A percentile compares a stretch with the other conserved stretches of the same genome.
Conservation (phyloP, 768 basidiomycete species). For the Pleurotus tuber-regium region DNA sequence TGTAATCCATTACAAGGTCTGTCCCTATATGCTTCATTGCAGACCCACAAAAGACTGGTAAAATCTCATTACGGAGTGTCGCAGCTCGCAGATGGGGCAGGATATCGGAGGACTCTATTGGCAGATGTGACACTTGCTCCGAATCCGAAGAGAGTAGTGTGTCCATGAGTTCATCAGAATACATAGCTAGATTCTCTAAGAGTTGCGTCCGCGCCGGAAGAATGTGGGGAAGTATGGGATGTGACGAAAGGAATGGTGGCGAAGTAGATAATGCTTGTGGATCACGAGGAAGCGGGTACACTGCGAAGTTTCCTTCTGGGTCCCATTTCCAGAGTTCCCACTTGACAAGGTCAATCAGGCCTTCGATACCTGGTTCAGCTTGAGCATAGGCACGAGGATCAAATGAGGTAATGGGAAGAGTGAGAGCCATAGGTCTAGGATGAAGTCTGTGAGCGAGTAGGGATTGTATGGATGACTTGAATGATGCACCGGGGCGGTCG, state of each 20-base stretch:
- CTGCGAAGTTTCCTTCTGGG: conserved; percentile 40
- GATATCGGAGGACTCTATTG: conserved; percentile 49
- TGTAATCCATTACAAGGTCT: conserved; percentile 76
- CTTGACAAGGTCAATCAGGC: conserved; percentile 77
- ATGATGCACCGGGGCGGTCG: conserved; percentile 83
- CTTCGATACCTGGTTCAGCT: conserved; percentile 83
- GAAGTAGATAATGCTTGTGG: conserved; percentile 39
- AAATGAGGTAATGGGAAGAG: conserved; percentile 80
- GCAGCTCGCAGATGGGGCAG: conserved; percentile 66
- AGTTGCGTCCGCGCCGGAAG: conserved; percentile 65
- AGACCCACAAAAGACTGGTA: conserved; percentile 83
- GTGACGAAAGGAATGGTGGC: conserved; percentile 48
- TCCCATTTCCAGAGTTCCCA: conserved; percentile 85
- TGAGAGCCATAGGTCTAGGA: conserved; percentile 64
- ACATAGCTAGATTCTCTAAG: conserved; percentile 78
- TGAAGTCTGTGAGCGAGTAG: conserved; percentile 75
- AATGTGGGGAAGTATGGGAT: conserved; percentile 70
- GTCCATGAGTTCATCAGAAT: conserved; percentile 80
- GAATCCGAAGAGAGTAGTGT: conserved; percentile 55
- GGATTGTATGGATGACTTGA: conserved; percentile 68
- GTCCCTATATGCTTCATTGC: conserved; percentile 82
- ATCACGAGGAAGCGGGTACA: conserved; percentile 50
- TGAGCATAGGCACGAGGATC: conserved; percentile 57
- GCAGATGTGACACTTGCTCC: conserved; percentile 62
- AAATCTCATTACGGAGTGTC: conserved; percentile 59